Base-by-base conservation (phyloP, 495 filamentous ascomycete species). In the Sporormia fimetaria region DNA sequence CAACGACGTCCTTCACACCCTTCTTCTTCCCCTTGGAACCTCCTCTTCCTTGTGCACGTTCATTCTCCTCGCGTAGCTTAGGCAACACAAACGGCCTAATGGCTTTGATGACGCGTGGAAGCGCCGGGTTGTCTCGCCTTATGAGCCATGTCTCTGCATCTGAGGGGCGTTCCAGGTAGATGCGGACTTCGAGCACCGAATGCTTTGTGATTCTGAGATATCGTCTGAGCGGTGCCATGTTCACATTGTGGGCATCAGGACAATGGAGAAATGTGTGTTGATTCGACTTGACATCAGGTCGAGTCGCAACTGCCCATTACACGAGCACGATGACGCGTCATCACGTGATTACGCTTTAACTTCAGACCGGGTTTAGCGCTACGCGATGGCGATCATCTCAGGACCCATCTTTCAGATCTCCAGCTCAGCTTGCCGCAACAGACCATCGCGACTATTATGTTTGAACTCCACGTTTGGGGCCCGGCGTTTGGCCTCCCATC, bases 381-480 rank as follows among this genome's bases (percentile, higher is more conserved):
- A n/a, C n/a, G n/a, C n/a, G n/a, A n/a, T n/a, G n/a, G n/a, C n/a
- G n/a, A n/a, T n/a, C n/a, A n/a, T n/a, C n/a, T n/a, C n/a, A n/a
- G n/a, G n/a, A n/a, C n/a, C n/a, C n/a, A n/a, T n/a, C n/a, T n/a
- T n/a, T n/a, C n/a, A n/a, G n/a, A n/a, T n/a, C n/a, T n/a, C n/a
- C n/a, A n/a, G n/a, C n/a, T n/a, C n/a, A n/a, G n/a, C n/a, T n/a
- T n/a, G n/a, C n/a, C n/a, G n/a, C n/a, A n/a, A n/a, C n/a, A n/a
- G n/a, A n/a, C 12, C 5, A 12, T 18, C 6, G n/a, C 21, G 6
- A 12, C 6, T 15, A 78, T 76, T 72, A 63, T 76, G 45, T 66
- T 93, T 10, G 76, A 87, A 69, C 74, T 96, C 26, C 82, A 94
- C 59, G 73, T 94, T 47, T 94, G 84, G 83, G 87, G 90, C 27